These are phyloP conservation scores for Aristolochia californica DNA, from an alignment of 164 flowering plant genomes.

Conservation along the genomic window DNA sequence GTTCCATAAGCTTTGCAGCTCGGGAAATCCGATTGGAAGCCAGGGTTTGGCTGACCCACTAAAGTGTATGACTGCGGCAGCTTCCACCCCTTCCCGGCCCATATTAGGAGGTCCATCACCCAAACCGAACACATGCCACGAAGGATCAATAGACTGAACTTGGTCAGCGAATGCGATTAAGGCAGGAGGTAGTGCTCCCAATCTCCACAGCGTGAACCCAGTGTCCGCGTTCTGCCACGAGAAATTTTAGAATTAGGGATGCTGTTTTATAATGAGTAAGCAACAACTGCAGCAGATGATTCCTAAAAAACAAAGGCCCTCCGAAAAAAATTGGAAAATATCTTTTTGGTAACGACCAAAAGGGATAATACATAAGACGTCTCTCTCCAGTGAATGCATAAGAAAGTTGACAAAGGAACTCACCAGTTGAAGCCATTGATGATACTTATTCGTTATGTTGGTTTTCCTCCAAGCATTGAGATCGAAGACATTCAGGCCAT, in stretches of 20 bases:
- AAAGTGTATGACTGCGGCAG: conserved; percentile 55
- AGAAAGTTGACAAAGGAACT: too few species aligned
- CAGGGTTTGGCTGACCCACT: conserved; percentile 77
- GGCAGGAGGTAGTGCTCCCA: conserved; percentile 55
- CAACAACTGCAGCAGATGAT: too few species aligned
- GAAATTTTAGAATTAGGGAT: background rate
- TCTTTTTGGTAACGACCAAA: too few species aligned
- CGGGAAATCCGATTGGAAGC: conserved; percentile 45
- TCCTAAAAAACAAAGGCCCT: too few species aligned
- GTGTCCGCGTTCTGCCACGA: conserved; percentile 40
- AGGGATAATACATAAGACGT: too few species aligned
- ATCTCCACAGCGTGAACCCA: conserved; percentile 49
- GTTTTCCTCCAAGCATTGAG: conserved; percentile 58
- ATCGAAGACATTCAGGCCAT: conserved; percentile 66
- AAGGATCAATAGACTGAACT: conserved; percentile 47
- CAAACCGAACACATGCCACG: conserved; percentile 49
- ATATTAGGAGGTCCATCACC: conserved; percentile 26
- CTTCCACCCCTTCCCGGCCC: conserved; percentile 17
- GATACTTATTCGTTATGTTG: conserved; percentile 41
- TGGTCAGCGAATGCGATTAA: conserved; percentile 53
- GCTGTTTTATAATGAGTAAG: too few species aligned
- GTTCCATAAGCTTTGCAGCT: conserved; percentile 39
- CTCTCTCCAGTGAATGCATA: too few species aligned
- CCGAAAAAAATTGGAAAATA: too few species aligned
- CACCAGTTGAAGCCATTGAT: conserved; percentile 52